These are phyloP conservation scores for Phytopythium ostracodes DNA, from an alignment of 352 stramenopile genomes.

Conservation along the genomic window DNA sequence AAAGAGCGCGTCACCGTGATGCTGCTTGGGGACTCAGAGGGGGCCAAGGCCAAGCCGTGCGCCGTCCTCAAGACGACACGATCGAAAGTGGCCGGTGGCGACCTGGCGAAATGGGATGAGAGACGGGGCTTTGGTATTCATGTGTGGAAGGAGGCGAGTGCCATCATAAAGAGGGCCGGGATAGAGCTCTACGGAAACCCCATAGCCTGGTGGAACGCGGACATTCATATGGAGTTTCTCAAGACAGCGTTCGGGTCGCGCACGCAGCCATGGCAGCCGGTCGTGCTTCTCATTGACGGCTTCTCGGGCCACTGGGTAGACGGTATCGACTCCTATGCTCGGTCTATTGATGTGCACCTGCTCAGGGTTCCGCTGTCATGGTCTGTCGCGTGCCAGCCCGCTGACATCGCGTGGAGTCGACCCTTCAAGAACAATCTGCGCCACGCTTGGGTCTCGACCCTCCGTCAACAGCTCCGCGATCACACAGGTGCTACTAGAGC, in stretches of 20 bases:
- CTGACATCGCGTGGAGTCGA: conserved; percentile 12
- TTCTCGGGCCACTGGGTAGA: conserved; percentile 13
- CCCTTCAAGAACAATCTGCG: conserved; percentile 7
- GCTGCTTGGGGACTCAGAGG: conserved; percentile 4
- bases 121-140: conserved; percentile 2
- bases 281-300: conserved; percentile 12
- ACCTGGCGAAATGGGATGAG: neutral
- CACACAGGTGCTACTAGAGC: neutral
- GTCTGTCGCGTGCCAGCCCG: conserved; percentile 8
- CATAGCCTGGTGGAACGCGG: conserved; percentile 10
- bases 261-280: conserved; percentile 4
- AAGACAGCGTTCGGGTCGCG: conserved; percentile 12
- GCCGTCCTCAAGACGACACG: neutral
- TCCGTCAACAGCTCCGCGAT: conserved; percentile 3
- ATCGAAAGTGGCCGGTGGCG: neutral
- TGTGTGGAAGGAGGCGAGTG: conserved; percentile 3
- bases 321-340: conserved; percentile 7
- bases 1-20: conserved; percentile 10
- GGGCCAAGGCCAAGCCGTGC: neutral
- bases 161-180: conserved; percentile 1
- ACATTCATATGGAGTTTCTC: conserved; percentile 8
- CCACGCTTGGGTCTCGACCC: neutral
- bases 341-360: conserved; percentile 4
- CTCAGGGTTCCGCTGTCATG: conserved; percentile 5
- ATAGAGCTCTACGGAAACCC: conserved; percentile 6